Base-by-base conservation (phyloP, 805 yeast species). In the Kurtzmaniella fragi region DNA sequence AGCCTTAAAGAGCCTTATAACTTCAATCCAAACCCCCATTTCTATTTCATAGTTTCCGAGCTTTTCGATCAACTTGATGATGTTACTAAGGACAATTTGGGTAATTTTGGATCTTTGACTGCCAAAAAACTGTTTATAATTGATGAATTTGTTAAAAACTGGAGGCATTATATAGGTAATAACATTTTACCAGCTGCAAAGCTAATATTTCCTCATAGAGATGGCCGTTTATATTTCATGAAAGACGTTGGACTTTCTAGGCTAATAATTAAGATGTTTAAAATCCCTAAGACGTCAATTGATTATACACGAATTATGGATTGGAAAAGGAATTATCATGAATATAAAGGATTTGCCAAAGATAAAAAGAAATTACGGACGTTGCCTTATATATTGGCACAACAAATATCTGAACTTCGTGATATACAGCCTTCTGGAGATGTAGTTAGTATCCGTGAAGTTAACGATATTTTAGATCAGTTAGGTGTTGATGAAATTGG, bases 161-260 rank as follows among this genome's bases (percentile, higher is more conserved):
- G 59, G 54, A 54, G 55, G 32, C 57, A 57, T 13, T 71, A 66
- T 41, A 57, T 67, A 15, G 73, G 73, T 9, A 31, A 41, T 30
- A 62, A 89, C 55, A 70, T 89, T 3, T 80, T 72, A 48, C 90
- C 91, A 0, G 82, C 82, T 1, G 66, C 84, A 12, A 62, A 79
- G 26, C 64, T 89, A 35, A 63, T 74, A 2, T 57, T 83, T 20
- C 88, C 95, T 0, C 72, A 78, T 38, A 67, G 77, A 37, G 95
- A 86, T 47, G 62, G 71, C 15, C 62, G 89, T 31, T 59, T 71
- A 31, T 86, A 80, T 55, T 71, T 77, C 45, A 64, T 86, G 31
- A 80, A 78, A 53, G 95, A 89, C 45, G 63, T 65, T 14, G 70
- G 77, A 0, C 56, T 90, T 27, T 84, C 82, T 0, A 64, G 65